phyloP scores from a whole-genome alignment of 345 rosid species.

The Rhodamnia rubescens region DNA sequence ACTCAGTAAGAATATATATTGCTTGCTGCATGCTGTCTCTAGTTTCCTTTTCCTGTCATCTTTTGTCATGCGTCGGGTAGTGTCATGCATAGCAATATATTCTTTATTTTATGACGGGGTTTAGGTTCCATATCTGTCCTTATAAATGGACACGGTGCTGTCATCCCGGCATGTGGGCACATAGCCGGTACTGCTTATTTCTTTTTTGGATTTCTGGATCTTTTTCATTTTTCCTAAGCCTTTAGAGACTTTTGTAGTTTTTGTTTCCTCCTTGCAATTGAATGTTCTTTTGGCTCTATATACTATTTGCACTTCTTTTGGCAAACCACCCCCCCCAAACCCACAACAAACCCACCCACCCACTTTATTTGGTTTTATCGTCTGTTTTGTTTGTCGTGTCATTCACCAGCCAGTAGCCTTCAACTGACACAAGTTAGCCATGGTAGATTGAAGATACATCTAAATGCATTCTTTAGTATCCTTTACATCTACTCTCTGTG shows the following conservation, averaged over 20 bases:
- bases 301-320: not conserved
- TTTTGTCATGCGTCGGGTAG: not conserved
- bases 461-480: not conserved
- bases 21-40: not conserved
- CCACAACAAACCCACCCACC: accelerated
- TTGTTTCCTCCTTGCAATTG: too few relatives aligned
- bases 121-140: not conserved
- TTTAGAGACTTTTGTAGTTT: not conserved
- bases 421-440: too few relatives aligned
- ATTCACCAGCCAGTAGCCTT: too few relatives aligned
- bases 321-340: not conserved
- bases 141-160: not conserved
- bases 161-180: not conserved
- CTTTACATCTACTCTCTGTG: not conserved
- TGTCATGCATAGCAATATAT: not conserved
- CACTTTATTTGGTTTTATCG: too few relatives aligned
- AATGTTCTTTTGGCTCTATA: too few relatives aligned
- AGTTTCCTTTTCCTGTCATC: not conserved
- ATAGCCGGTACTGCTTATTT: not conserved
- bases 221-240: not conserved
- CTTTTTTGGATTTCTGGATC: not conserved
- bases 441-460: not conserved
- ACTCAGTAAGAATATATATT: not conserved
- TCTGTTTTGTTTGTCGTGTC: too few relatives aligned
- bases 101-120: not conserved